Percentiles rank a stretch among this genome's conserved stretches.
Conservation (phyloP, 2,329 filamentous ascomycete species). For the Trichophyton simii region DNA sequence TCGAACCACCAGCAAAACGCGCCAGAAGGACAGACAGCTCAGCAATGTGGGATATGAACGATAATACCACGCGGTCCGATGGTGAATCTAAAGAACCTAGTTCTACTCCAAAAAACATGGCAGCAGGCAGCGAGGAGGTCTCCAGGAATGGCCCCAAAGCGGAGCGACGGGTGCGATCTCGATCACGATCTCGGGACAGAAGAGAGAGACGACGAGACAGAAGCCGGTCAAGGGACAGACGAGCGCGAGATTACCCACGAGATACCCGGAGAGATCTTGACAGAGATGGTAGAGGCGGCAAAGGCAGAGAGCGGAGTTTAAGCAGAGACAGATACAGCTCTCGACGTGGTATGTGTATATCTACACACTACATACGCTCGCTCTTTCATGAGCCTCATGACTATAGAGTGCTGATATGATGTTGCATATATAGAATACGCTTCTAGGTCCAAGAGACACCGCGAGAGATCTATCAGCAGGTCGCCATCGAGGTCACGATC, state of each 20-base stretch:
- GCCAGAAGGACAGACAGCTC: constrained; percentile 45
- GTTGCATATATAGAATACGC: not conserved
- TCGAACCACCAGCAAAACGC: constrained; percentile 40
- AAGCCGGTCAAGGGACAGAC: constrained; percentile 33
- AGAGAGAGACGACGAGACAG: constrained; percentile 31
- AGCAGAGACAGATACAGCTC: constrained; percentile 23
- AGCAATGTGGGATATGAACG: constrained; percentile 46
- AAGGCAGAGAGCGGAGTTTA: constrained; percentile 24
- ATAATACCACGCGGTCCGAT: constrained; percentile 21
- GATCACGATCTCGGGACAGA: constrained; percentile 24
- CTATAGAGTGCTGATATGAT: not conserved
- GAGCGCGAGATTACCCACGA: constrained; percentile 19
- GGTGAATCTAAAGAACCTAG: constrained; percentile 19
- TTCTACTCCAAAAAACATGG: constrained; percentile 29
- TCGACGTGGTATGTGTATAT: constrained; percentile 26
- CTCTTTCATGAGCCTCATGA: not conserved
- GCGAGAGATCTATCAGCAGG: constrained; percentile 21
- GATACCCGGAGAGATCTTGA: constrained; percentile 28
- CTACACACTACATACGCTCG: not conserved
- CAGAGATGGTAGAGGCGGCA: constrained; percentile 29
- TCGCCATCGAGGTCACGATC: constrained; percentile 19
- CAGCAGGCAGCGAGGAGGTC: constrained; percentile 24
- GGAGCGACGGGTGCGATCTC: constrained; percentile 31
- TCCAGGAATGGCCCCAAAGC: constrained; percentile 26
- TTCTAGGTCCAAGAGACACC: not conserved